Evolutionary conservation across 768 basidiomycete genomes (phyloP), one percentile per base, ranked within the genome.

Genomic region (Lentinula boryana): DNA sequence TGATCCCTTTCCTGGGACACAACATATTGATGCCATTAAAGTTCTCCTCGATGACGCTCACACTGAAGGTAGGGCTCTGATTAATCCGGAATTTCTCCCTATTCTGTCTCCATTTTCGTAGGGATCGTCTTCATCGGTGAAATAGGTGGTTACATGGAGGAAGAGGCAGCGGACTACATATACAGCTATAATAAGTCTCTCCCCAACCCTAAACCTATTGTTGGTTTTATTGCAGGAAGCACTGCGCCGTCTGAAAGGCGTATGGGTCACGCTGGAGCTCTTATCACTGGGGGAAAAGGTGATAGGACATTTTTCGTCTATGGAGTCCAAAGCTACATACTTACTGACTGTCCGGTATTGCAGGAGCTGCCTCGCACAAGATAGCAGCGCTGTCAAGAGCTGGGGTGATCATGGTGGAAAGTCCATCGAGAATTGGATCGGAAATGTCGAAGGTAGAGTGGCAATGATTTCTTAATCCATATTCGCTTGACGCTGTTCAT

Each of bases 101-200:
- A 8, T 32, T 9, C n/a, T n/a, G 4, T 33, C 4, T 18, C 9
- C 3, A 35, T 60, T n/a, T 21, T 43, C 18, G 49, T 36, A 93
- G 92, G 95, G 66, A 95, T 99, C 65, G 96, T 99, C 64, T 79
- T 98, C 63, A 98, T 99, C 67, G 97, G 97, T 61, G 97, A 99
- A 77, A 99, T 99, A 67, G 97, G 97, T 64, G 97, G 97, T 23
- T 89, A 91, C 6, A 97, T 98, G 96, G 97, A 99, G 76, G 97
- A 99, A 74, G 96, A 98, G 65, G 97, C 97, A 6, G 97, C 97
- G 5, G 97, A 95, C 67, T 98, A 95, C 76, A 79, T 99, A 59
- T 89, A 91, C 71, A 81, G 84, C 73, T 88, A 91, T 80, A 99
- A 98, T 81, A 91, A 93, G 77, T 93, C 89, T 35, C 84, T 90